Evolutionary conservation across 805 yeast species (phyloP).

Genomic region (Candida nitratophila): DNA sequence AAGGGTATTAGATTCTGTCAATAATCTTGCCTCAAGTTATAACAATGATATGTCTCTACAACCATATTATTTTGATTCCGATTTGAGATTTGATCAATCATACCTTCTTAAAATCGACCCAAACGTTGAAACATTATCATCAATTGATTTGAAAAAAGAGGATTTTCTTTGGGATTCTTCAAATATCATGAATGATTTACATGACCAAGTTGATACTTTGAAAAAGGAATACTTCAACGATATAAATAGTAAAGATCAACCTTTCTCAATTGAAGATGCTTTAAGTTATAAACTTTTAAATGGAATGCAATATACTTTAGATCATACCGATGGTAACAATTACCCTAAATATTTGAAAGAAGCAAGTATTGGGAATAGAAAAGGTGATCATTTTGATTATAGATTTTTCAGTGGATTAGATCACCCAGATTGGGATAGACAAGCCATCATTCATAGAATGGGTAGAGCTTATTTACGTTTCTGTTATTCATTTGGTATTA

Average conservation of each 20-base stretch:
- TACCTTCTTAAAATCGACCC: conserved; percentile 7
- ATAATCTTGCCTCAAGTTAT: conserved; percentile 4
- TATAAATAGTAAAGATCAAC: not conserved
- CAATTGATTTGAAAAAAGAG: conserved; percentile 8
- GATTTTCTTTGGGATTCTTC: conserved; percentile 22
- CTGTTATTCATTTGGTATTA: conserved; percentile 34
- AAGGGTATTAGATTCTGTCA: conserved; percentile 7
- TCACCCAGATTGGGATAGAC: conserved; percentile 32
- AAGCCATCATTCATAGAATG: conserved; percentile 36
- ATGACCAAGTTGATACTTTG: not conserved
- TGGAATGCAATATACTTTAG: conserved; percentile 11
- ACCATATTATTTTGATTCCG: conserved; percentile 8
- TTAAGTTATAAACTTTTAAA: conserved; percentile 15
- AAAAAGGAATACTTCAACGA: conserved; percentile 3
- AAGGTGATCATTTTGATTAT: conserved; percentile 43
- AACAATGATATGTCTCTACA: conserved; percentile 6
- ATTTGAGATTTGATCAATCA: conserved; percentile 14
- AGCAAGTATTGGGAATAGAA: conserved; percentile 17
- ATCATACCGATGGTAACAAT: conserved; percentile 6
- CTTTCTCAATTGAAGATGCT: conserved; percentile 3
- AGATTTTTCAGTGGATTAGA: conserved; percentile 43
- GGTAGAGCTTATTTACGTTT: conserved; percentile 48
- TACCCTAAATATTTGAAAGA: conserved; percentile 31
- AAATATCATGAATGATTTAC: conserved; percentile 10
- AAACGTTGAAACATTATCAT: conserved; percentile 8